phyloP scores from a whole-genome alignment of 345 rosid genomes.

The Pugionium dolabratum region DNA sequence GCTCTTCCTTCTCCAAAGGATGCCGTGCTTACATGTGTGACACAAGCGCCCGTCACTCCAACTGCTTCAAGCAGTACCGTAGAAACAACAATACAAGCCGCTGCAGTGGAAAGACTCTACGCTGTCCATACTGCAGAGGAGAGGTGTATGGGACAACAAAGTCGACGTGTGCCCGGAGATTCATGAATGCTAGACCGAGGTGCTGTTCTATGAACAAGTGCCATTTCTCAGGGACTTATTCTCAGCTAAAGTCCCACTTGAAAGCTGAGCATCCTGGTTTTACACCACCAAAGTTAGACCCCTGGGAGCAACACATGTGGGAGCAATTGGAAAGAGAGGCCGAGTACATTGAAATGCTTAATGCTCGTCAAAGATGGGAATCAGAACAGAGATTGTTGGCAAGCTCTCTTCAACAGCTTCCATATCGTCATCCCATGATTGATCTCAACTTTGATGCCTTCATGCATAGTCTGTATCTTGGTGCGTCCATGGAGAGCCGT shows the following conservation, averaged over 20 bases:
- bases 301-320: constrained; percentile 50
- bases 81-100: constrained; percentile 40
- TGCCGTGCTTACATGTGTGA: constrained; percentile 76
- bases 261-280: constrained; percentile 53
- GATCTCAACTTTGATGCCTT: constrained; percentile 39
- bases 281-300: constrained; percentile 49
- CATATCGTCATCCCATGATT: constrained; percentile 25
- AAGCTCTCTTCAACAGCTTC: constrained; percentile 18
- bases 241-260: constrained; percentile 61
- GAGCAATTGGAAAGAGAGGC: constrained; percentile 47
- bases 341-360: constrained; percentile 44
- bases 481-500: background rate
- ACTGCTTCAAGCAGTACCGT: constrained; percentile 59
- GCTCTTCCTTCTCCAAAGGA: constrained; percentile 61
- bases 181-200: constrained; percentile 61
- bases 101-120: constrained; percentile 34
- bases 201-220: constrained; percentile 52
- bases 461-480: constrained; percentile 21
- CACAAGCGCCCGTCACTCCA: constrained; percentile 68
- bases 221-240: constrained; percentile 53
- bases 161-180: constrained; percentile 47
- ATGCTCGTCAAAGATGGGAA: constrained; percentile 40
- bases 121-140: constrained; percentile 70
- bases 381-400: constrained; percentile 28
- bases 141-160: constrained; percentile 50